Evolutionary conservation across 805 yeast species (phyloP), one percentile per base, ranked within the genome.

Genomic region (Cyberlindnera mrakii): DNA sequence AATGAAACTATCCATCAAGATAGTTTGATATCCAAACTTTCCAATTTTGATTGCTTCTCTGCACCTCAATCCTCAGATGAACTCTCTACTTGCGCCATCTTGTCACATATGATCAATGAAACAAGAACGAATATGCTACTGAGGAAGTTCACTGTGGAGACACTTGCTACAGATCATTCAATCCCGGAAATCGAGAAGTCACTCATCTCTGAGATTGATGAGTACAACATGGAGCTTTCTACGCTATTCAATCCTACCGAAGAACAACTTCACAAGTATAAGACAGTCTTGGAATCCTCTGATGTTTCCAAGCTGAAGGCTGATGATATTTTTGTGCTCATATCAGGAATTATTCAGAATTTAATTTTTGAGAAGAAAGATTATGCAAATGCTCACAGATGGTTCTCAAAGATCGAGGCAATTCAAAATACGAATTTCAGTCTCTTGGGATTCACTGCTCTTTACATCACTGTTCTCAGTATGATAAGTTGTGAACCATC

Each of bases 231-330:
- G 29, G 59, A 57, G 30, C 37, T 63, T 25, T 44, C 51, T 18
- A 54, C 64, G n/a, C 37, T 63, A 23, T 54, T 63, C 40, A 51
- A 58, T 30, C 62, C 66, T 27, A 47, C 50, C 2, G 63, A 60
- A 19, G 40, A 37, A 3, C 55, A 57, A 32, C 57, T 58, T 30
- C 46, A 40, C 5, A 45, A 42, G 16, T 55, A 41, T 47, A 55
- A 46, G 46, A 42, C 25, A 45, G 47, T 36, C 17, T 51, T 48
- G 41, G 59, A 48, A 33, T 51, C 48, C 30, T 49, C 30, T 42
- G 54, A 50, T 18, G 37, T 50, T 6, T 43, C 50, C 16, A 42
- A 39, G 3, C 42, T 58, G 18, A 41, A 45, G 8, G 48, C 55
- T 29, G 56, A 60, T 43, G 59, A 54, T 29, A 23, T 54, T 8